Conservation (phyloP, 495 filamentous ascomycete genomes). For the Letharia lupina region DNA sequence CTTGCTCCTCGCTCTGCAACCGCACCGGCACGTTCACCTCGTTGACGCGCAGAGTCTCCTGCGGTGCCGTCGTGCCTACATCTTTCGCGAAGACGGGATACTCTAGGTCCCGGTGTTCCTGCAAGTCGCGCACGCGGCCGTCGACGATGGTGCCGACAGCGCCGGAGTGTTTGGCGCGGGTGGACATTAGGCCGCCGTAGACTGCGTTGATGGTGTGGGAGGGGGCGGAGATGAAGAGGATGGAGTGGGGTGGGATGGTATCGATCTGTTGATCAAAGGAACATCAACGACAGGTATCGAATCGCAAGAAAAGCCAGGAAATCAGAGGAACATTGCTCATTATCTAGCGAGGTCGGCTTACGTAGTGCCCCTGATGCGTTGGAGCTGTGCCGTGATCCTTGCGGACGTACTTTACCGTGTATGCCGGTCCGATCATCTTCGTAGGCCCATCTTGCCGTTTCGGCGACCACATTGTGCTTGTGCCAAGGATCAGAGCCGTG, state of each 20-base stretch:
- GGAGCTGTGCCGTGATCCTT: slow-evolving; percentile 35
- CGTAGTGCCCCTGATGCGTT: slow-evolving; percentile 42
- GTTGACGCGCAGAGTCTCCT: slow-evolving; percentile 37
- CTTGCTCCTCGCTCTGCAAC: slow-evolving; percentile 34
- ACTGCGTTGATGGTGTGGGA: slow-evolving; percentile 45
- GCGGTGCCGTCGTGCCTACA: slow-evolving; percentile 44
- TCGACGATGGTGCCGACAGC: slow-evolving; percentile 46
- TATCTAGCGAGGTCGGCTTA: slow-evolving; percentile 17
- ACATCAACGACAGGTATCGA: too few relatives aligned
- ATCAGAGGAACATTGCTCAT: not conserved
- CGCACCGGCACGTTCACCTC: slow-evolving; percentile 36
- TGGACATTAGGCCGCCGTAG: slow-evolving; percentile 54
- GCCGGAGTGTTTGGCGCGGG: slow-evolving; percentile 37
- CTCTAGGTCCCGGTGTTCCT: slow-evolving; percentile 47
- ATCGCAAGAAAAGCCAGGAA: too few relatives aligned
- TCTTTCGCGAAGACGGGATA: slow-evolving; percentile 47
- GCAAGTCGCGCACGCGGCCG: slow-evolving; percentile 49
- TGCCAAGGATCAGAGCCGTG: not conserved
- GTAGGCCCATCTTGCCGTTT: slow-evolving; percentile 40
- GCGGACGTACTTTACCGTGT: slow-evolving; percentile 47
- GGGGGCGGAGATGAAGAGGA: slow-evolving; percentile 51
- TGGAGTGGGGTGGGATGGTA: slow-evolving; percentile 40
- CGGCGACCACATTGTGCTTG: slow-evolving; percentile 47
- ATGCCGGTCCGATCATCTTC: slow-evolving; percentile 50
- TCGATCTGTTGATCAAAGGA: slow-evolving; percentile 39